A percentile compares a stretch with the other conserved stretches of the same genome.
Conservation (phyloP, 495 filamentous ascomycete species). For the Glonium stellatum region DNA sequence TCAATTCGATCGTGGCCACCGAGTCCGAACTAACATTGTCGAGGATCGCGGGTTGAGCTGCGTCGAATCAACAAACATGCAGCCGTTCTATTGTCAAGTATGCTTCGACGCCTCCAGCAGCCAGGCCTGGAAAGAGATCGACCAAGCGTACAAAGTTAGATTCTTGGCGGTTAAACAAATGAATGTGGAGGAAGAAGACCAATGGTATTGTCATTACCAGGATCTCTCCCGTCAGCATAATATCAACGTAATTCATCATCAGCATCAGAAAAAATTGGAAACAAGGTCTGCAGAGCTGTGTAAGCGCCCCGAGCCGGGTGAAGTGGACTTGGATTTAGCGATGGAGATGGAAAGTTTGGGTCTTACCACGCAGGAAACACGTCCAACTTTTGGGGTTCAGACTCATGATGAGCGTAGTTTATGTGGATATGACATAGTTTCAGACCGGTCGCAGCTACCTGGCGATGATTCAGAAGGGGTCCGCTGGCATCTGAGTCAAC, state of each 20-base stretch:
- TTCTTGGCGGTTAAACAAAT: constrained; percentile 13
- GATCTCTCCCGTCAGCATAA: constrained; percentile 5
- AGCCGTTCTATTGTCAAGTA: constrained; percentile 23
- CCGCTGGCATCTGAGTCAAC: neutral
- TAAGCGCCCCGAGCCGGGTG: neutral
- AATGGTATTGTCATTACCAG: constrained; percentile 18
- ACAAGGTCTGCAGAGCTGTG: neutral
- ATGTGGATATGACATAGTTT: no score
- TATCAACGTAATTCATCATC: neutral
- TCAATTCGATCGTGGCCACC: constrained; percentile 20
- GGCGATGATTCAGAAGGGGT: neutral
- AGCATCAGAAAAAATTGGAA: neutral
- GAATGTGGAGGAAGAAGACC: constrained; percentile 18
- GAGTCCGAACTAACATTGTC: constrained; percentile 22
- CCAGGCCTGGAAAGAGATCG: constrained; percentile 8
- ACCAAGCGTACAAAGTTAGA: constrained; percentile 10
- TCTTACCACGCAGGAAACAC: neutral
- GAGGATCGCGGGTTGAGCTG: constrained; percentile 24
- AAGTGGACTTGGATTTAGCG: neutral
- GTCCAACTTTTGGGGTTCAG: neutral
- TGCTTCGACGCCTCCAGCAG: constrained; percentile 11
- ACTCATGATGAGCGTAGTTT: no score
- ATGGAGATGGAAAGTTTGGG: neutral
- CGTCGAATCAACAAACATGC: constrained; percentile 3
- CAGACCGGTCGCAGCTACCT: neutral